Conservation (phyloP, 768 basidiomycete genomes). For the Amanita rimosa region DNA sequence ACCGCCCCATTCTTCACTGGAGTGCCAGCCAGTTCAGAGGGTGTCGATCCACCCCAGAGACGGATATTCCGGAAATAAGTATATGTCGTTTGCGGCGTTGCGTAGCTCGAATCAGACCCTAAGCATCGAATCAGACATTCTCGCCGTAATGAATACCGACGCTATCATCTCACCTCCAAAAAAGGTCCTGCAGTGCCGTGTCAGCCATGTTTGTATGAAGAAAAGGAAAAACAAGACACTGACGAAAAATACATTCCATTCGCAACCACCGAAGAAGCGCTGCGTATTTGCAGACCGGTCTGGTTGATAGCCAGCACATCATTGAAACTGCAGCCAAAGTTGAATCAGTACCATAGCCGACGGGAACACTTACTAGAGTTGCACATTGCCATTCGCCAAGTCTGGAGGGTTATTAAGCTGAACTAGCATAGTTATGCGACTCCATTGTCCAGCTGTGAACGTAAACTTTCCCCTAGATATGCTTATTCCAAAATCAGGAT, state of each 20-base stretch:
- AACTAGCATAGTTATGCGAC: conserved; percentile 61
- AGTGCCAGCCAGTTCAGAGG: conserved; percentile 35
- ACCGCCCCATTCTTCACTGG: conserved; percentile 16
- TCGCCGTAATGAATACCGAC: too few species aligned
- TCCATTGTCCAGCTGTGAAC: conserved; percentile 62
- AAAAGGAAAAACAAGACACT: conserved; percentile 14
- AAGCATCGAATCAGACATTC: conserved; percentile 1
- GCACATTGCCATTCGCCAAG: conserved; percentile 64
- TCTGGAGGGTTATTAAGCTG: conserved; percentile 60
- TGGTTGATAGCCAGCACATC: conserved; percentile 52
- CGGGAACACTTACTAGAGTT: conserved; percentile 43
- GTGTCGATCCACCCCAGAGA: conserved; percentile 43
- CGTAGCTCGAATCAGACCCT: conserved; percentile 63
- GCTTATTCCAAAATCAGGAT: conserved; percentile 69
- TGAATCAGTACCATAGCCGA: not conserved
- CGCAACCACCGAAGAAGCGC: conserved; percentile 34
- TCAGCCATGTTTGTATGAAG: conserved; percentile 1
- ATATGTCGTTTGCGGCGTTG: conserved; percentile 52
- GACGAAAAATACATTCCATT: conserved; percentile 77
- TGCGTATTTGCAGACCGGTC: conserved; percentile 53
- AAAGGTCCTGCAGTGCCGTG: conserved; percentile 43
- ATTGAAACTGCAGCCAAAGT: conserved; percentile 41
- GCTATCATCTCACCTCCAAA: conserved; percentile 47
- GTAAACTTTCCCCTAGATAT: conserved; percentile 55
- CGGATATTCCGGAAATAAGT: conserved; percentile 71